These are phyloP conservation scores for Cyanophora paradoxa DNA, from an alignment of 78 protist genomes.

Conservation along the genomic window DNA sequence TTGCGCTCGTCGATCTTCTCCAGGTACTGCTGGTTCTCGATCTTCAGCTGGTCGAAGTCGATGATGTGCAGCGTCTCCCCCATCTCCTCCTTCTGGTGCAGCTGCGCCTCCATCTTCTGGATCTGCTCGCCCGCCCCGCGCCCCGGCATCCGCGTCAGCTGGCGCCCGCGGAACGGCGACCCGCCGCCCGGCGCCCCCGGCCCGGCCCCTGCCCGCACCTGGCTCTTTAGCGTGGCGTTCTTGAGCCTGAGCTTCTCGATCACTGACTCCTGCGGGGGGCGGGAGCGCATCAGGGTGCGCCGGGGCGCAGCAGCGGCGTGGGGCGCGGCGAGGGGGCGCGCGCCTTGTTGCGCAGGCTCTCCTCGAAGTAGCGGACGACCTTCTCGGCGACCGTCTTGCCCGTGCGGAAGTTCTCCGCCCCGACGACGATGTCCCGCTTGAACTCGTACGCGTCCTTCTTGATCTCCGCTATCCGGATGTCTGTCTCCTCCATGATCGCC, in stretches of 20 bases:
- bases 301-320: neutral
- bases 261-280: conserved; percentile 16
- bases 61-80: conserved; percentile 53
- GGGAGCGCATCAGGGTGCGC: neutral
- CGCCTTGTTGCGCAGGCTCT: conserved; percentile 14
- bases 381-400: conserved; percentile 39
- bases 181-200: too few species aligned
- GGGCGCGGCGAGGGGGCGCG: too few species aligned
- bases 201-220: too few species aligned
- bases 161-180: too few species aligned
- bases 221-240: conserved; percentile 20
- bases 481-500: conserved; percentile 18
- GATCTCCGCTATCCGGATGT: conserved; percentile 14
- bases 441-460: conserved; percentile 40
- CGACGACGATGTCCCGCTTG: conserved; percentile 22
- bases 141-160: too few species aligned
- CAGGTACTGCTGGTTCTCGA: conserved; percentile 68
- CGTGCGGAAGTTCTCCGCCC: neutral
- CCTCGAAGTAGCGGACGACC: conserved; percentile 35
- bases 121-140: too few species aligned
- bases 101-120: conserved; percentile 32
- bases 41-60: conserved; percentile 77
- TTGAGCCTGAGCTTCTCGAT: conserved; percentile 51
- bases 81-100: conserved; percentile 63
- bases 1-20: conserved; percentile 66